Conservation (phyloP, 768 basidiomycete genomes). For the Lactarius vividus region DNA sequence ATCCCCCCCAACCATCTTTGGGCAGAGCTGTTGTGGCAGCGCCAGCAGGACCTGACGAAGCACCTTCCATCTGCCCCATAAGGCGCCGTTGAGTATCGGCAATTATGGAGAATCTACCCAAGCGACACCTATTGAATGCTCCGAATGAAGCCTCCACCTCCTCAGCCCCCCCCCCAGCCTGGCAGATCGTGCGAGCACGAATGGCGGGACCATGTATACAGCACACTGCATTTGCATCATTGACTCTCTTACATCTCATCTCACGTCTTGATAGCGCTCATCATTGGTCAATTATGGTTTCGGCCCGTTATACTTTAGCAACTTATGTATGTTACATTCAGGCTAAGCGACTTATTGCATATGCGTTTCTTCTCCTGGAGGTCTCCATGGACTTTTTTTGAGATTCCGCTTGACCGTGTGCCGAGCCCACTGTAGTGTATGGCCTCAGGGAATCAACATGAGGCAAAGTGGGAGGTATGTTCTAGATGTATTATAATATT, state of each 20-base stretch:
- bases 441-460: no score
- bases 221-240: slow-evolving; percentile 20
- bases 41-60: slow-evolving; percentile 50
- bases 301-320: slow-evolving; percentile 13
- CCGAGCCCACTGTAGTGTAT: no score
- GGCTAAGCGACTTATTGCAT: slow-evolving; percentile 20
- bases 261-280: slow-evolving; percentile 23
- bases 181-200: slow-evolving; percentile 15
- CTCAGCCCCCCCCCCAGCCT: slow-evolving; percentile 2
- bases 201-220: slow-evolving; percentile 23
- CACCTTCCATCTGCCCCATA: slow-evolving; percentile 18
- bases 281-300: slow-evolving; percentile 20
- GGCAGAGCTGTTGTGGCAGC: slow-evolving; percentile 89
- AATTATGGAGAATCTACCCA: background rate
- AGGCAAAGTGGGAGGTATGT: no score
- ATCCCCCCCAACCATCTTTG: slow-evolving; percentile 92
- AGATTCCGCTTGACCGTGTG: no score
- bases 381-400: no score
- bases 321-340: slow-evolving; percentile 24
- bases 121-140: slow-evolving; percentile 25
- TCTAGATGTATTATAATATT: no score
- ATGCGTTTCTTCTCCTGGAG: background rate
- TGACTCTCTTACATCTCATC: slow-evolving; percentile 15
- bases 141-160: background rate
- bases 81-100: background rate